phyloP scores from a whole-genome alignment of 1,284 basidiomycete genomes.

The Phellopilus nigrolimitatus region DNA sequence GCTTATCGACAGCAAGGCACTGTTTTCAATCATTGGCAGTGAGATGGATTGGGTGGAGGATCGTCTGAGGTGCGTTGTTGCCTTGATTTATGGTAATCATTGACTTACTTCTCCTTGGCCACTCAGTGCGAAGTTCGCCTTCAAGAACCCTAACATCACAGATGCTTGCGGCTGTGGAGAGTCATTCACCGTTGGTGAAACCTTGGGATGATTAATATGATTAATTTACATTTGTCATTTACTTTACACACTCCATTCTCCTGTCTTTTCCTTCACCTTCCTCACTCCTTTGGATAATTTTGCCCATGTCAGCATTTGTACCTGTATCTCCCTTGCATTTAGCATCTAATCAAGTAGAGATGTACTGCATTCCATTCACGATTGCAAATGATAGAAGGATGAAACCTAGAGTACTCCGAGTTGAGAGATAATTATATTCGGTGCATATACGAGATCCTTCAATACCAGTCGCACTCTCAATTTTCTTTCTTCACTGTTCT shows the following conservation, averaged over 20 bases:
- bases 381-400: not conserved
- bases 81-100: constrained; percentile 6
- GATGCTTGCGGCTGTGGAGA: constrained; percentile 95
- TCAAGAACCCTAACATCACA: constrained; percentile 87
- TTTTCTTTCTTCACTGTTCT: constrained; percentile 22
- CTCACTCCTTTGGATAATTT: not conserved
- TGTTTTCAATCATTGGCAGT: constrained; percentile 98
- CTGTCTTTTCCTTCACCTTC: not conserved
- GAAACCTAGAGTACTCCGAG: too few relatives aligned
- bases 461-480: not conserved
- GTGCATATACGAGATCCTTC: too few relatives aligned
- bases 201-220: not conserved
- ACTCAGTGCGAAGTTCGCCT: constrained; percentile 82
- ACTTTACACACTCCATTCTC: not conserved
- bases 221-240: not conserved
- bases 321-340: constrained; percentile 6
- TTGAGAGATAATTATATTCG: too few relatives aligned
- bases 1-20: constrained; percentile 93
- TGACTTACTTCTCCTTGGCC: constrained; percentile 13
- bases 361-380: constrained; percentile 10
- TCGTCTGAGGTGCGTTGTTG: constrained; percentile 62
- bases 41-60: constrained; percentile 99
- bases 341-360: constrained; percentile 14
- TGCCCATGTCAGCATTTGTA: constrained; percentile 8
- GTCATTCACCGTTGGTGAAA: constrained; percentile 62